Base-by-base conservation (phyloP, 1,284 basidiomycete genomes). In the Macrocystidia cucumis region DNA sequence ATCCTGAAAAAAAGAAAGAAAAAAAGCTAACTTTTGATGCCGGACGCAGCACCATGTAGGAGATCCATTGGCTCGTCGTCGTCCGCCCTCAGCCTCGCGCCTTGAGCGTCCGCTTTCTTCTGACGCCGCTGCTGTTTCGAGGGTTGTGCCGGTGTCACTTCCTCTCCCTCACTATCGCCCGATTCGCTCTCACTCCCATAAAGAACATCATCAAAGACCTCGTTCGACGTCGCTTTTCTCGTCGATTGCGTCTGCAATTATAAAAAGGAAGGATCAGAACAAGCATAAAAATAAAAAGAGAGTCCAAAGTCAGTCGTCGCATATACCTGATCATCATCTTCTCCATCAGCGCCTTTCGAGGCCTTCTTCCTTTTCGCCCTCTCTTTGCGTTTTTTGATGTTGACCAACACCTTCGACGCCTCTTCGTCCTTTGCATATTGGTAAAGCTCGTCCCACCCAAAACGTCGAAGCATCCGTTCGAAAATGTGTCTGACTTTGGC, bases 41-140 rank as follows among this genome's bases (percentile, higher is more conserved):
- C 75, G 20, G 85, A 75, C 11, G 83, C 82, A 54, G 82, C 71
- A 41, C 92, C 86, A 40, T 91, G 81, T 4, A 99, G 66, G 37
- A 99, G 69, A 65, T 99, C 95, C 79, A 97, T 89, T 1, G 96
- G 95, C 47, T 93, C 84, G 50, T 98, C 91, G 39, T 91, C 84
- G 54, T 98, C 95, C 45, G 89, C 66, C 24, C 88, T 77, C 39
- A 98, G 71, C n/a, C 78, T 74, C 19, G 74, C 63, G 25, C 74
- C 70, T 12, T 60, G 45, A 11, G 46, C 37, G n/a, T 41, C 37
- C 19, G 49, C 48, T 29, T 55, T 60, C 37, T 55, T 60, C 33
- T 69, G 72, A n/a, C n/a, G n/a, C n/a, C n/a, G n/a, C 12, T 56
- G 41, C 11, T 44, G 44, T 9, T 48, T 47, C 18, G 48, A 41